Evolutionary conservation across 345 rosid genomes (phyloP).

Genomic region (Ricinus communis): DNA sequence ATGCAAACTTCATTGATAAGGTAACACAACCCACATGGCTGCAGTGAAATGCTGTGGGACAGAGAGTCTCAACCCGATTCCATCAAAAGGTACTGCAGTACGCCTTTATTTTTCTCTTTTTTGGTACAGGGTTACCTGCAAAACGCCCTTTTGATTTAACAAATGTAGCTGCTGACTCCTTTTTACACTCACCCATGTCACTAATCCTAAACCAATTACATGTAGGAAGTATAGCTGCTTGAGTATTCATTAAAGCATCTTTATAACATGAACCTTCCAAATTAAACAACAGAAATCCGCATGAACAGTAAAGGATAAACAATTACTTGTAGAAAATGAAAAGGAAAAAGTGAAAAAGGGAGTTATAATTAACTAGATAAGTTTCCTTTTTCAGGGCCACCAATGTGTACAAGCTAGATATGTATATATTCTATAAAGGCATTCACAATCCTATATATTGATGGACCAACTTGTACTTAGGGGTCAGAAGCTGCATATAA

Average conservation of each 20-base stretch:
- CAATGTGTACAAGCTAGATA: too few relatives aligned
- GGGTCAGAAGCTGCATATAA: too few relatives aligned
- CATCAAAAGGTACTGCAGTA: too few relatives aligned
- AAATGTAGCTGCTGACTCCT: slow-evolving; percentile 34
- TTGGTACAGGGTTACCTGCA: too few relatives aligned
- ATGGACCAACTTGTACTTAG: too few relatives aligned
- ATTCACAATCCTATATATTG: neutral
- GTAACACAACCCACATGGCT: slow-evolving; percentile 5
- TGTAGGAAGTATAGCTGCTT: too few relatives aligned
- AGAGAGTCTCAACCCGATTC: neutral
- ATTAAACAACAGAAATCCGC: neutral
- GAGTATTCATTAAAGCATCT: neutral
- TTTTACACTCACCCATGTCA: slow-evolving; percentile 33
- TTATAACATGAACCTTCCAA: neutral
- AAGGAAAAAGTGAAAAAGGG: neutral
- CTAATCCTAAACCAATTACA: neutral
- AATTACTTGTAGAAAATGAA: slow-evolving; percentile 6
- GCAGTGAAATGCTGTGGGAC: neutral
- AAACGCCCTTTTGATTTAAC: too few relatives aligned
- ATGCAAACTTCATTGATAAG: neutral
- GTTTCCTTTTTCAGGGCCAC: neutral
- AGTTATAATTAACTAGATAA: neutral
- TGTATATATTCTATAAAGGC: neutral
- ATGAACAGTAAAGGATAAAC: neutral
- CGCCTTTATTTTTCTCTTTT: too few relatives aligned